A percentile compares a stretch with the other conserved stretches of the same genome.
Conservation (phyloP, 1,139 yeast species). For the Taphrina populina region DNA sequence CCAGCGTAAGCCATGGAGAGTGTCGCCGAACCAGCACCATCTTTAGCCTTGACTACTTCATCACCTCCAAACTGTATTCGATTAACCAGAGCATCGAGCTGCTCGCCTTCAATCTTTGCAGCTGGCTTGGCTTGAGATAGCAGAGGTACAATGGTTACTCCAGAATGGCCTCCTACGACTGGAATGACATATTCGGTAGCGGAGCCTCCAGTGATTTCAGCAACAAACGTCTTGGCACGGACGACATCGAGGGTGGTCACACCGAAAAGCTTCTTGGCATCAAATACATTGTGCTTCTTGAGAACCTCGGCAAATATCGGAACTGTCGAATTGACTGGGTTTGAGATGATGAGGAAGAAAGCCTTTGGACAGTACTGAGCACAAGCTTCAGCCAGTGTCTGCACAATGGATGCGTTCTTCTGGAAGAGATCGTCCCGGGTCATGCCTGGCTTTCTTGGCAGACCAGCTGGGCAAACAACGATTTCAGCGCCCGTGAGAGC, state of each 20-base stretch:
- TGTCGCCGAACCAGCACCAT: slow-evolving; percentile 99
- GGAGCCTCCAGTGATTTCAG: slow-evolving; percentile 66
- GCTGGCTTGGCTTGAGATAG: slow-evolving; percentile 64
- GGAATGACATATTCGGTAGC: slow-evolving; percentile 47
- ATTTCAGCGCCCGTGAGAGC: slow-evolving; percentile 82
- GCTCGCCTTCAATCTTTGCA: slow-evolving; percentile 52
- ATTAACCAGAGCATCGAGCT: slow-evolving; percentile 68
- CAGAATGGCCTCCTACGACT: slow-evolving; percentile 98
- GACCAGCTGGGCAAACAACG: slow-evolving; percentile 97
- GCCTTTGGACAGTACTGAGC: slow-evolving; percentile 89
- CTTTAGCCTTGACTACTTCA: slow-evolving; percentile 97
- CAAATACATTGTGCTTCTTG: slow-evolving; percentile 79
- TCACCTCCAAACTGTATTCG: slow-evolving; percentile 99
- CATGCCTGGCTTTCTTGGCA: slow-evolving; percentile 70
- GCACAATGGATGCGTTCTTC: slow-evolving; percentile 93
- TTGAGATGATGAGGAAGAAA: slow-evolving; percentile 80
- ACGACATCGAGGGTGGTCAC: slow-evolving; percentile 95
- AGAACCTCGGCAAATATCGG: slow-evolving; percentile 96
- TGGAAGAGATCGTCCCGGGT: slow-evolving; percentile 85
- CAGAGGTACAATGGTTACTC: slow-evolving; percentile 95
- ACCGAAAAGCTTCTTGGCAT: slow-evolving; percentile 91
- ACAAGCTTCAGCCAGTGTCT: slow-evolving; percentile 84
- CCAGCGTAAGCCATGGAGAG: slow-evolving; percentile 99
- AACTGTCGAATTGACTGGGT: slow-evolving; percentile 98
- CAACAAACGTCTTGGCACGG: slow-evolving; percentile 87